Conservation (phyloP, 2,329 filamentous ascomycete genomes). For the Phaeosphaeria sp. region DNA sequence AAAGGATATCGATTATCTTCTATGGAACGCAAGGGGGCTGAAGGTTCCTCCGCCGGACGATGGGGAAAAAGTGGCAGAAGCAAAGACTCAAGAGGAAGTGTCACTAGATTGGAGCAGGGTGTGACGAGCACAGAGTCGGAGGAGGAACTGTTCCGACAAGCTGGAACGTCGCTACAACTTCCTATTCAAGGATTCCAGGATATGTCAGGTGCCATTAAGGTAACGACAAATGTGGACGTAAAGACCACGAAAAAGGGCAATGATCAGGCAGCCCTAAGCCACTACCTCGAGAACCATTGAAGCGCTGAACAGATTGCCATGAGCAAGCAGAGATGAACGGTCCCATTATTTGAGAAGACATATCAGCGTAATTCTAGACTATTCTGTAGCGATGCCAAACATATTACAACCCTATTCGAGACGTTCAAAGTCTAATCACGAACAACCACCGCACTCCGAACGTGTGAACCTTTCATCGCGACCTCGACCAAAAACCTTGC, state of each 20-base stretch:
- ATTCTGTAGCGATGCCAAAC: no score
- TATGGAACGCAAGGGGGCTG: conserved; percentile 4
- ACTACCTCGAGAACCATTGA: neutral
- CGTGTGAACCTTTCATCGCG: conserved; percentile 3
- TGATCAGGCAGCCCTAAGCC: neutral
- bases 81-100: conserved; percentile 14
- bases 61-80: conserved; percentile 2
- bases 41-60: neutral
- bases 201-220: conserved; percentile 6
- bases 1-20: conserved; percentile 13
- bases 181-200: neutral
- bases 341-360: no score
- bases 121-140: conserved; percentile 17
- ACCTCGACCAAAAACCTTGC: conserved; percentile 6
- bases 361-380: no score
- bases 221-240: conserved; percentile 12
- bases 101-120: conserved; percentile 17
- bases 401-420: no score
- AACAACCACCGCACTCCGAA: conserved; percentile 9
- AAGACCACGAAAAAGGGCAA: neutral
- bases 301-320: no score
- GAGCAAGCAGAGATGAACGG: no score
- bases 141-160: conserved; percentile 22
- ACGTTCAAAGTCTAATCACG: neutral
- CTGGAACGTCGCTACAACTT: conserved; percentile 1